Base-by-base conservation (phyloP, 441 rosid species). In the Erodium texanum region DNA sequence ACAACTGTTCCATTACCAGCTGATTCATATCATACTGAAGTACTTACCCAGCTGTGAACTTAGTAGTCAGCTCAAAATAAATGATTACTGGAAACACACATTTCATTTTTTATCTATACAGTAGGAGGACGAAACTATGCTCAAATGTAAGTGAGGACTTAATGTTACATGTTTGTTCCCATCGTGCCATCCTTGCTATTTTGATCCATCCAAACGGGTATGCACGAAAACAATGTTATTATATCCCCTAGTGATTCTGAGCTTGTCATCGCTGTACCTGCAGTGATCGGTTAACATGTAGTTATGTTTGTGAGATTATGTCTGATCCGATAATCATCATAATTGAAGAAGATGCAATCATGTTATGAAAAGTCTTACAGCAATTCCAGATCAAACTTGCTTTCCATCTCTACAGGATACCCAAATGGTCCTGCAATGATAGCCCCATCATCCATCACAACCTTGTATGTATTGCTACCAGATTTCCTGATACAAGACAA, bases 401-500 rank as follows among this genome's bases (percentile, higher is more conserved):
- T 90, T 75, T 82, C 84, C 79, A 93, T 76, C 65, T 86, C 89
- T 10, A 93, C 41, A 0, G 96, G 96, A 70, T 79, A 87, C 65
- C 98, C 96, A 68, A 82, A 85, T 29, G 82, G 76, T 12, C 98
- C 95, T 0, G 77, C 89, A 12, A 89, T 81, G 19, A 92, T 86
- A 58, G 96, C 98, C 68, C 90, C 88, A 43, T 93, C 97, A 14
- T 93, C 84, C 98, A 93, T 90, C 23, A 68, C 76, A 29, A 89
- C 73, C 2, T 82, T 76, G 66, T 90, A 89, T 1, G 71, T 77
- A 61, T 72, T 80, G 27, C 52, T 19, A 11, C 78, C 76, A n/a
- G 81, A 77, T 81, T 83, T 87, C 78, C 96, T 90, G 80, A 61
- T 29, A 58, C 63, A 58, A 58, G 27, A 22, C 63, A 58, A 58